These are phyloP conservation scores for Gnomoniopsis sp. DNA, from an alignment of 2,329 filamentous ascomycete species.

Conservation along the genomic window DNA sequence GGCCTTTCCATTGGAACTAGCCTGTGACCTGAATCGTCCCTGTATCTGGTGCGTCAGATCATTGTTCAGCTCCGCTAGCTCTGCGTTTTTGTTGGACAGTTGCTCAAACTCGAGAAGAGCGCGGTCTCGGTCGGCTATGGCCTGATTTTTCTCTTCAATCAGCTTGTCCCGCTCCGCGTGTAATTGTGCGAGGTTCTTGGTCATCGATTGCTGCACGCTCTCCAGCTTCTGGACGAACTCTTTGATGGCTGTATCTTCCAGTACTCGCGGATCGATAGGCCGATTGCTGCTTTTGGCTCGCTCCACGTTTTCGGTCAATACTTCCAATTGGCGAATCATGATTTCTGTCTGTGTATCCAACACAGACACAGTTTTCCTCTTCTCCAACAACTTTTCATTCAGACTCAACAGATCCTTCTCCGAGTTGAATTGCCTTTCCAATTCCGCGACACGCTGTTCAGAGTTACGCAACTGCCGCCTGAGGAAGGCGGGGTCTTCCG, in stretches of 20 bases:
- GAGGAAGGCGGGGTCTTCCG: constrained; percentile 62
- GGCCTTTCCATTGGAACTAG: constrained; percentile 45
- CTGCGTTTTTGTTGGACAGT: constrained; percentile 88
- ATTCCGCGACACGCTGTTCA: constrained; percentile 80
- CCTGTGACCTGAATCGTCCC: constrained; percentile 82
- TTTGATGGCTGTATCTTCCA: constrained; percentile 89
- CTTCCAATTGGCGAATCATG: constrained; percentile 87
- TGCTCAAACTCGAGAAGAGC: constrained; percentile 95
- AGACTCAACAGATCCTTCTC: constrained; percentile 69
- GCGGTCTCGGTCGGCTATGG: constrained; percentile 84
- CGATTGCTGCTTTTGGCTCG: constrained; percentile 79
- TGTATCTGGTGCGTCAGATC: constrained; percentile 93
- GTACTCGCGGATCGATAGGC: constrained; percentile 72
- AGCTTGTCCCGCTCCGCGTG: constrained; percentile 74
- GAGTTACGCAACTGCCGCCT: constrained; percentile 76
- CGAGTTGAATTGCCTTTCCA: constrained; percentile 72
- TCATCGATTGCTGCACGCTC: constrained; percentile 57
- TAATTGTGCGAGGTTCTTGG: constrained; percentile 55
- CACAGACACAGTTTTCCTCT: constrained; percentile 91
- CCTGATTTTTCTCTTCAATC: constrained; percentile 77
- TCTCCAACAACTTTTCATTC: constrained; percentile 85
- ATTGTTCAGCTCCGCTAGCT: constrained; percentile 92
- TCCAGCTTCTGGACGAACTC: constrained; percentile 78
- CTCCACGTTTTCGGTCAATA: constrained; percentile 84
- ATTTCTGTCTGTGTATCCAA: constrained; percentile 94